Evolutionary conservation across 768 basidiomycete species (phyloP).

Genomic region (Cystofilobasidium macerans): DNA sequence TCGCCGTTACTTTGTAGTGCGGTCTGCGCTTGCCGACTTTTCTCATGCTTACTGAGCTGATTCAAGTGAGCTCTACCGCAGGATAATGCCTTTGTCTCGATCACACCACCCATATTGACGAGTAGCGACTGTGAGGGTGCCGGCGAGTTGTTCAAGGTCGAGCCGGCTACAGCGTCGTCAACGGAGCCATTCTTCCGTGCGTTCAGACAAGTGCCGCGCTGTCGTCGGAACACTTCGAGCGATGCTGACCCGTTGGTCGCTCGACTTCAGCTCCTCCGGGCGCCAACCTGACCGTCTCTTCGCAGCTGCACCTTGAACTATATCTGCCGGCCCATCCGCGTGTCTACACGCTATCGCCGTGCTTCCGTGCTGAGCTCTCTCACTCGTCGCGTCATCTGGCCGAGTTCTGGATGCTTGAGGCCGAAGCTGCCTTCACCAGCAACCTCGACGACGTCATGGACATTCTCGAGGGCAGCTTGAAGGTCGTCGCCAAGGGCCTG

Average conservation of each 20-base stretch:
- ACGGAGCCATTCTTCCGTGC: slow-evolving; percentile 55
- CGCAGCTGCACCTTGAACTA: slow-evolving; percentile 89
- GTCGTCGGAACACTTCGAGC: neutral
- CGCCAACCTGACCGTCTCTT: slow-evolving; percentile 73
- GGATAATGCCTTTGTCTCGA: slow-evolving; percentile 65
- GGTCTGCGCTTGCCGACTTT: neutral
- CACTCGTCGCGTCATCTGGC: slow-evolving; percentile 82
- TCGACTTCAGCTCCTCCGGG: slow-evolving; percentile 27
- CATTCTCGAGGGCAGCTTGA: slow-evolving; percentile 50
- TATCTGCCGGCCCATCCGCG: slow-evolving; percentile 64
- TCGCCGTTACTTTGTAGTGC: slow-evolving; percentile 20
- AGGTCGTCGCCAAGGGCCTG: slow-evolving; percentile 37
- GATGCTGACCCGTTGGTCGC: slow-evolving; percentile 10
- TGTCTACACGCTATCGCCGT: slow-evolving; percentile 83
- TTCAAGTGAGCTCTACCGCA: slow-evolving; percentile 36
- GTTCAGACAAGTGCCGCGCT: neutral
- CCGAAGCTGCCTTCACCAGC: slow-evolving; percentile 63
- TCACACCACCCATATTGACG: slow-evolving; percentile 79
- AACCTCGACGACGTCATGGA: slow-evolving; percentile 47
- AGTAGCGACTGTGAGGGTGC: slow-evolving; percentile 91
- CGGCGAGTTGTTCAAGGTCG: slow-evolving; percentile 74
- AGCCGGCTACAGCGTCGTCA: slow-evolving; percentile 9
- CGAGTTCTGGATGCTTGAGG: slow-evolving; percentile 99
- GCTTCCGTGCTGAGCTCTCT: slow-evolving; percentile 85
- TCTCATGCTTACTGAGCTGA: neutral